A percentile compares a stretch with the other conserved stretches of the same genome.
These are phyloP conservation scores for Trichaptum fuscoviolaceum DNA, from an alignment of 768 basidiomycete genomes.

Conservation along the genomic window DNA sequence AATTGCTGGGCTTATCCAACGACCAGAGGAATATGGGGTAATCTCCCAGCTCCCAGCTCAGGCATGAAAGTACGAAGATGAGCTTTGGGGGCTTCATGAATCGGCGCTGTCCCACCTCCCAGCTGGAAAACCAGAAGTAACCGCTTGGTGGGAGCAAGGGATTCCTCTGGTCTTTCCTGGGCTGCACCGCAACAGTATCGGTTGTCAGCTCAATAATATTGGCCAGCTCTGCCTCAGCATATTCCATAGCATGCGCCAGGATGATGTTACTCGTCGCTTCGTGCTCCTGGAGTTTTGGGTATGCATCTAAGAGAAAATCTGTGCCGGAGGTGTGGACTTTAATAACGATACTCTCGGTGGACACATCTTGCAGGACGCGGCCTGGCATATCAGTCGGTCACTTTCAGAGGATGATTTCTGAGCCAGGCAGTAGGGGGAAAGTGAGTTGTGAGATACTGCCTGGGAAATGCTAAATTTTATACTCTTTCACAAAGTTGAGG, in stretches of 20 bases:
- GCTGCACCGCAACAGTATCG: background rate
- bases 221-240: slow-evolving; percentile 31
- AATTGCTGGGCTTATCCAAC: slow-evolving; percentile 18
- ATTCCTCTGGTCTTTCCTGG: background rate
- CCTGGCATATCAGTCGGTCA: background rate
- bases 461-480: no score
- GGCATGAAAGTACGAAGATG: slow-evolving; percentile 44
- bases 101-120: slow-evolving; percentile 9
- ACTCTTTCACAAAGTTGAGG: no score
- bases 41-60: slow-evolving; percentile 36
- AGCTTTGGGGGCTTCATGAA: slow-evolving; percentile 21
- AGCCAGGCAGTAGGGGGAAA: no score
- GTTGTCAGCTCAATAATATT: slow-evolving; percentile 17
- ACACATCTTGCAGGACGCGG: background rate
- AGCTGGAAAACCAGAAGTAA: slow-evolving; percentile 45
- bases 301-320: slow-evolving; percentile 36
- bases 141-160: background rate
- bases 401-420: no score
- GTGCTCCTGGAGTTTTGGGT: slow-evolving; percentile 36
- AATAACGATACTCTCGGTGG: slow-evolving; percentile 20
- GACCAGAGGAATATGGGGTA: slow-evolving; percentile 53
- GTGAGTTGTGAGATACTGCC: no score
- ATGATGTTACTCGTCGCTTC: slow-evolving; percentile 50
- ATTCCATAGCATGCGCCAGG: slow-evolving; percentile 44
- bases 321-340: slow-evolving; percentile 32